Evolutionary conservation across 768 basidiomycete species (phyloP), one percentile per base, ranked within the genome.

Genomic region (Tylopilus sp.): DNA sequence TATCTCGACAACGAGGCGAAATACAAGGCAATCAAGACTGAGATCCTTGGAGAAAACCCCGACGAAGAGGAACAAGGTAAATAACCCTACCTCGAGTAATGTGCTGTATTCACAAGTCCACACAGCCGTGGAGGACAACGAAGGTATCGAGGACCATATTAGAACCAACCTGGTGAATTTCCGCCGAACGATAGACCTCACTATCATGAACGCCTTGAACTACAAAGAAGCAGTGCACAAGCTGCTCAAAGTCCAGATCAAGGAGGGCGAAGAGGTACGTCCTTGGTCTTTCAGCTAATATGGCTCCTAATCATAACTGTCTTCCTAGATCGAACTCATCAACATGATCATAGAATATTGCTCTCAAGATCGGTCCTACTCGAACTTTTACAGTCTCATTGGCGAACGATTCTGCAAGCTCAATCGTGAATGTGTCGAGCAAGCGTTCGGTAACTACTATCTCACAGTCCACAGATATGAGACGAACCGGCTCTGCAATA

Each of bases 331-430:
- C 60, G 95, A 98, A 68, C 72, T 99, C 51, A 83, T 91, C 68
- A 98, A 98, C 77, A 99, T 99, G 97, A 82, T 99, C 56, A 90
- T 99, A 69, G 95, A 98, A 64, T 99, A 97, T 88, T 98, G 97
- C 69, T 98, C 97, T 2, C 97, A 99, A 75, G 97, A 98, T 69
- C 88, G 97, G 13, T 94, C 95, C 1, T 99, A 98, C 69, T 92
- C 91, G 2, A 89, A 80, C n/a, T 98, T 97, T 77, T 99, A 95
- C 63, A 97, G 97, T 12, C 83, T 98, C 20, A 79, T 97, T 56
- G 93, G 93, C 48, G 97, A 99, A 69, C 88, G 97, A 20, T 94
- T 99, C 74, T 87, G 89, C 74, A 95, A 97, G 72, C 79, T 98
- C 64, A 95, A 97, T 71, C 88, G 92, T 20, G 79, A 94, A 40